Conservation (phyloP, 1,284 basidiomycete genomes). For the Erythrobasidium hasegawianum region DNA sequence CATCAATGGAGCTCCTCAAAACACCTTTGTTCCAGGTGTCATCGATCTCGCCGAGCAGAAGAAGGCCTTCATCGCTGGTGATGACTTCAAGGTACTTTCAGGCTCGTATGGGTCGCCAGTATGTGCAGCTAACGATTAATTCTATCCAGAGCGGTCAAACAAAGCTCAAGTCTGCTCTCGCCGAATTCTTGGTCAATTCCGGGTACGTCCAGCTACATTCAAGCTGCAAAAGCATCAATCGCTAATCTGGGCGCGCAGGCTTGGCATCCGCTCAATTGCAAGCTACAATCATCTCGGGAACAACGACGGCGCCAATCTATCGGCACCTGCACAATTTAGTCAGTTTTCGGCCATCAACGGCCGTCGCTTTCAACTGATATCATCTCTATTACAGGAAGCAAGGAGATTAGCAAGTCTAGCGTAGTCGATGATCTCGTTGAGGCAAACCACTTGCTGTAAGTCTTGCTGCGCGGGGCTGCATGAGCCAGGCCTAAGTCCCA, state of each 20-base stretch:
- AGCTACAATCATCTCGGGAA: conserved; percentile 99
- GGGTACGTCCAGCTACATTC: not conserved
- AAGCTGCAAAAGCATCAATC: too few relatives aligned
- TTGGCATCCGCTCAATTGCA: conserved; percentile 91
- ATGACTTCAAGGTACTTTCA: conserved; percentile 87
- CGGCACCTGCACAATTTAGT: conserved; percentile 85
- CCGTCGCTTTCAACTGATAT: too few relatives aligned
- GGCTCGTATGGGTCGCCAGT: too few relatives aligned
- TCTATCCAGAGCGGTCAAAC: conserved; percentile 52
- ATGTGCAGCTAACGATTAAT: not conserved
- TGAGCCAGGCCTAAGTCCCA: too few relatives aligned
- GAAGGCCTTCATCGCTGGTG: conserved; percentile 91
- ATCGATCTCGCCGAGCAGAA: conserved; percentile 87
- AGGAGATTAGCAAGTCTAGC: conserved; percentile 67
- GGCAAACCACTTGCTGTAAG: conserved; percentile 85
- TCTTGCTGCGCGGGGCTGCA: conserved; percentile 58
- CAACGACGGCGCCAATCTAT: conserved; percentile 93
- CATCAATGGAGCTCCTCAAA: conserved; percentile 97
- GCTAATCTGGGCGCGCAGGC: conserved; percentile 55
- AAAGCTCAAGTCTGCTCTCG: conserved; percentile 69
- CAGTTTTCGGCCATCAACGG: too few relatives aligned
- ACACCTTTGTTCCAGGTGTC: conserved; percentile 96
- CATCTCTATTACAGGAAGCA: conserved; percentile 57
- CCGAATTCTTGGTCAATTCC: conserved; percentile 97
- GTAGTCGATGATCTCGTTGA: conserved; percentile 98